Evolutionary conservation across 2,329 filamentous ascomycete genomes (phyloP).

Genomic region (Mycocentrospora acerina): DNA sequence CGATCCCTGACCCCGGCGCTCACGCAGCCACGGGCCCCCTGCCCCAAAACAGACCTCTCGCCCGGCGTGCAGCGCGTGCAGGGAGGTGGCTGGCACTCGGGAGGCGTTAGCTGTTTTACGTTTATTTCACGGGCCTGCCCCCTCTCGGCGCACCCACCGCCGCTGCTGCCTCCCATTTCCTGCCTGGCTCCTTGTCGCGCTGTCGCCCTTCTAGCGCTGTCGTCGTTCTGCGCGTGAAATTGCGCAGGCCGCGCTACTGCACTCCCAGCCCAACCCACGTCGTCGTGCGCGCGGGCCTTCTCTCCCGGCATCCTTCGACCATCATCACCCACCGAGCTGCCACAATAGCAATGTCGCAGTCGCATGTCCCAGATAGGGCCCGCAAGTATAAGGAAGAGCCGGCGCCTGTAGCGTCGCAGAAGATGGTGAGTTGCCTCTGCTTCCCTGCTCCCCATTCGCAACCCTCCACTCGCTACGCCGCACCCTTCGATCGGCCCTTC

Average conservation of each 20-base stretch:
- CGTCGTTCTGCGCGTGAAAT: slow-evolving; percentile 31
- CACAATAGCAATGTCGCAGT: slow-evolving; percentile 46
- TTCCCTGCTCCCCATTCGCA: slow-evolving; percentile 30
- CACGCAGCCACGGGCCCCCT: slow-evolving; percentile 28
- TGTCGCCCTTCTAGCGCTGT: background rate
- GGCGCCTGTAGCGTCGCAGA: slow-evolving; percentile 46
- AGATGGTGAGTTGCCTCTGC: slow-evolving; percentile 46
- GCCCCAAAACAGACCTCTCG: slow-evolving; percentile 27
- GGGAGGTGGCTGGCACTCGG: slow-evolving; percentile 34
- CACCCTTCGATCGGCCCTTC: slow-evolving; percentile 14
- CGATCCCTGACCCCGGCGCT: slow-evolving; percentile 31
- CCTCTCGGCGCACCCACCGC: slow-evolving; percentile 27
- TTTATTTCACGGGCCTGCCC: slow-evolving; percentile 42
- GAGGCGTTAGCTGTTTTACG: slow-evolving; percentile 41
- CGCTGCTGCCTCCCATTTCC: slow-evolving; percentile 7
- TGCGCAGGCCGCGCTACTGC: slow-evolving; percentile 44
- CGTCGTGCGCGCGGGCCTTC: slow-evolving; percentile 33
- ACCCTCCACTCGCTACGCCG: slow-evolving; percentile 25
- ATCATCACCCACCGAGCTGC: slow-evolving; percentile 37
- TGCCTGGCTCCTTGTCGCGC: slow-evolving; percentile 6
- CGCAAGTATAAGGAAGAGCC: slow-evolving; percentile 49
- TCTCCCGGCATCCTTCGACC: slow-evolving; percentile 35
- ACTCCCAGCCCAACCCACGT: slow-evolving; percentile 32
- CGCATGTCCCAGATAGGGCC: slow-evolving; percentile 43
- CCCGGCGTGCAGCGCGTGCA: slow-evolving; percentile 32